Evolutionary conservation across 1,284 basidiomycete genomes (phyloP).

Genomic region (Rhodotorula mucilaginosa): DNA sequence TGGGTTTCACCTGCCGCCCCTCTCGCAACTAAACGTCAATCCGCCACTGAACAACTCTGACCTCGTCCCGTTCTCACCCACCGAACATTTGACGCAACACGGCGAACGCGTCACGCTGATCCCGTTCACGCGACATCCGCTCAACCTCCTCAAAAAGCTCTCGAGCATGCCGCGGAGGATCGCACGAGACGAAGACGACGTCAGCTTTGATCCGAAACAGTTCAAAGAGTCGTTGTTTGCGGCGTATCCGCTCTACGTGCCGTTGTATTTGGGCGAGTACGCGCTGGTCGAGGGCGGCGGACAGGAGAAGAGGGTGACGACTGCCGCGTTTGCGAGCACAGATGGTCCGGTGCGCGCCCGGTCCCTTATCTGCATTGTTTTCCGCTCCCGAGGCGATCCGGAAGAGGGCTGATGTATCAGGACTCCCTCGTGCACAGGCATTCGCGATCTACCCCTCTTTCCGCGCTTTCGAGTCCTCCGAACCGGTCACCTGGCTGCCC

Average conservation of each 20-base stretch:
- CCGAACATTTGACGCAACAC: constrained; percentile 15
- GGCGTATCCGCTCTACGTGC: constrained; percentile 30
- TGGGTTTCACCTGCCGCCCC: constrained; percentile 29
- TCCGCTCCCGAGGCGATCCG: too few relatives aligned
- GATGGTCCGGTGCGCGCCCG: constrained; percentile 4
- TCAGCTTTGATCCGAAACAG: constrained; percentile 20
- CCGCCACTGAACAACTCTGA: constrained; percentile 8
- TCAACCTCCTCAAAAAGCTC: constrained; percentile 24
- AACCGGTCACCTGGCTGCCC: constrained; percentile 21
- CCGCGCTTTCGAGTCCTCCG: not conserved
- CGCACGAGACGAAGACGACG: not conserved
- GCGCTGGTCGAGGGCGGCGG: constrained; percentile 10
- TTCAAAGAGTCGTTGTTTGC: constrained; percentile 26
- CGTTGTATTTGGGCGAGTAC: constrained; percentile 34
- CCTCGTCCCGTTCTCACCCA: constrained; percentile 20
- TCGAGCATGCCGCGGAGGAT: constrained; percentile 17
- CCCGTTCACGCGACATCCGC: constrained; percentile 27
- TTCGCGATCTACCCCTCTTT: constrained; percentile 32
- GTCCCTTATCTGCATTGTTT: not conserved
- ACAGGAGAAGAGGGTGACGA: constrained; percentile 20
- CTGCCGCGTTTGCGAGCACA: constrained; percentile 22
- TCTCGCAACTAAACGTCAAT: constrained; percentile 21
- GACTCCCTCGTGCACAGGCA: not conserved
- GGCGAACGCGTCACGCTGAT: constrained; percentile 15
- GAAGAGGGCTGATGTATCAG: not conserved